These are phyloP conservation scores for Tolypocladium amazonense DNA, from an alignment of 2,329 filamentous ascomycete species.

Conservation along the genomic window DNA sequence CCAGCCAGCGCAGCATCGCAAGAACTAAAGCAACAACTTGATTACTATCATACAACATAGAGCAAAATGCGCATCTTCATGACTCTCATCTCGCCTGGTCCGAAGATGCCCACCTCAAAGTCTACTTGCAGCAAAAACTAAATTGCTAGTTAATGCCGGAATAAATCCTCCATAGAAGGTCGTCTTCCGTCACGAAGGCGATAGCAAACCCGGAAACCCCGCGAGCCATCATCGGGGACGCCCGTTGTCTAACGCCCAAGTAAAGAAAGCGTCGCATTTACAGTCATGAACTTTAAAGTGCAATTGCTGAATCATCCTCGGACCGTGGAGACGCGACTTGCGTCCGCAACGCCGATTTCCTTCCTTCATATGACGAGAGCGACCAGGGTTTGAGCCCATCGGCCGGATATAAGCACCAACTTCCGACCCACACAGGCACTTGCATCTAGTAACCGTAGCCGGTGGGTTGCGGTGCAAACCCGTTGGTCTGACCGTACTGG, in stretches of 20 bases:
- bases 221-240: neutral
- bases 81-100: slow-evolving; percentile 2
- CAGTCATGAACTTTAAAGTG: slow-evolving; percentile 11
- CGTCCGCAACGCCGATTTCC: neutral
- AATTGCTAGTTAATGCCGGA: neutral
- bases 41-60: slow-evolving; percentile 9
- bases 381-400: neutral
- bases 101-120: slow-evolving; percentile 1
- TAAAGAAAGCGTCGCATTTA: neutral
- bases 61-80: neutral
- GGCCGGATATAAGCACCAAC: neutral
- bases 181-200: neutral
- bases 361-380: neutral
- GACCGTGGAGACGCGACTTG: neutral
- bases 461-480: slow-evolving; percentile 80
- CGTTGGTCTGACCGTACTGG: slow-evolving; percentile 69
- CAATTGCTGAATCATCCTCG: slow-evolving; percentile 12
- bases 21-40: neutral
- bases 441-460: slow-evolving; percentile 54
- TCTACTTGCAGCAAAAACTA: slow-evolving; percentile 4
- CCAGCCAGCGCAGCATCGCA: neutral
- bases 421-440: slow-evolving; percentile 17
- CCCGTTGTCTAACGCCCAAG: neutral
- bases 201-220: neutral
- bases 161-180: neutral